Evolutionary conservation across 805 yeast genomes (phyloP).

Genomic region (Lipomyces oligophaga): DNA sequence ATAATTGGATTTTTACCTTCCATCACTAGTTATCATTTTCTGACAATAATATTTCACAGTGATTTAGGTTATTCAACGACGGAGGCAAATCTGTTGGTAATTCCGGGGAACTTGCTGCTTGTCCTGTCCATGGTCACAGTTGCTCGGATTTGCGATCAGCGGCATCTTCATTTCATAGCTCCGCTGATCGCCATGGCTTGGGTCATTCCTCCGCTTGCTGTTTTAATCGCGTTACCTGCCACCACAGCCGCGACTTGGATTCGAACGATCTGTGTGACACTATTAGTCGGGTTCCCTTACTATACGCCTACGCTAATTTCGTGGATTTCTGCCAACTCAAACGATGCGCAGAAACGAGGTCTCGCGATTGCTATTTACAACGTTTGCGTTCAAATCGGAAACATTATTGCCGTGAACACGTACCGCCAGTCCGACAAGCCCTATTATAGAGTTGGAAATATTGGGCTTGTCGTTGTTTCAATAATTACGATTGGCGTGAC

Average conservation of each 20-base stretch:
- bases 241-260: slow-evolving; percentile 2
- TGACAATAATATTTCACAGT: slow-evolving; percentile 48
- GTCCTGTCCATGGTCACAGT: slow-evolving; percentile 32
- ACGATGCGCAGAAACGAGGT: slow-evolving; percentile 56
- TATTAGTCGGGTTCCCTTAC: slow-evolving; percentile 14
- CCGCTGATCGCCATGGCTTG: slow-evolving; percentile 7
- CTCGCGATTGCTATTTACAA: slow-evolving; percentile 62
- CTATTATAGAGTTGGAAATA: slow-evolving; percentile 56
- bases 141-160: slow-evolving; percentile 7
- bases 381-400: slow-evolving; percentile 58
- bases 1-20: slow-evolving; percentile 43
- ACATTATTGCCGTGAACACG: slow-evolving; percentile 52
- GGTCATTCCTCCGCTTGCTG: slow-evolving; percentile 2
- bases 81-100: slow-evolving; percentile 48
- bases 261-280: slow-evolving; percentile 4
- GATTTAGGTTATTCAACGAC: slow-evolving; percentile 49
- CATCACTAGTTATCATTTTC: slow-evolving; percentile 40
- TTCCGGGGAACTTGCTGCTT: slow-evolving; percentile 42
- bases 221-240: slow-evolving; percentile 8
- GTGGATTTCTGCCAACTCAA: slow-evolving; percentile 59
- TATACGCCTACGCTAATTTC: slow-evolving; percentile 47
- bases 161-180: not conserved
- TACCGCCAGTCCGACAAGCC: slow-evolving; percentile 58
- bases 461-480: slow-evolving; percentile 1
- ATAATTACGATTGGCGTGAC: not conserved